phyloP scores from a whole-genome alignment of 306 rosid species.

The Astragalus glycyphyllos region DNA sequence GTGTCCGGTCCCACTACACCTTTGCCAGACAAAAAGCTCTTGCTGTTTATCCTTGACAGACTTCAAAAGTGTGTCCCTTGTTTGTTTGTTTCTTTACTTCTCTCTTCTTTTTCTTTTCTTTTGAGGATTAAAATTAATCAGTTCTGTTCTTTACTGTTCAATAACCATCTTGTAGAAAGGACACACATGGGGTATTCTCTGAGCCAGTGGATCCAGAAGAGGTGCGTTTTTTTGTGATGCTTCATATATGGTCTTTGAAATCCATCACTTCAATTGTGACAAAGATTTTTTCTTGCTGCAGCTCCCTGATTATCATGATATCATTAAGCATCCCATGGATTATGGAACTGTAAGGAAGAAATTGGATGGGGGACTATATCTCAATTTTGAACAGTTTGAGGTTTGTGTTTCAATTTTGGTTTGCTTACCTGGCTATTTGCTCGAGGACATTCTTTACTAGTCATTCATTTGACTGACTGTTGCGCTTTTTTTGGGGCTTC shows the following conservation, averaged over 20 bases:
- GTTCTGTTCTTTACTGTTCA: slow-evolving; percentile 44
- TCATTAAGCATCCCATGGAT: slow-evolving; percentile 85
- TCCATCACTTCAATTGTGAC: slow-evolving; percentile 37
- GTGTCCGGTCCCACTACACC: slow-evolving; percentile 96
- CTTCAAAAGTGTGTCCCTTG: slow-evolving; percentile 84
- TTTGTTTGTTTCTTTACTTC: slow-evolving; percentile 42
- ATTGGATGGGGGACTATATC: slow-evolving; percentile 69
- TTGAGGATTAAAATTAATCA: slow-evolving; percentile 41
- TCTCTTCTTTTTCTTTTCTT: slow-evolving; percentile 24
- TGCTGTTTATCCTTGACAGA: slow-evolving; percentile 97
- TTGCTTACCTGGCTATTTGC: background rate
- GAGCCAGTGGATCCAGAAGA: slow-evolving; percentile 96
- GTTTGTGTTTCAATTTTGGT: slow-evolving; percentile 51
- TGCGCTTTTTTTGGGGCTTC: background rate
- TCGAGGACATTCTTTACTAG: background rate
- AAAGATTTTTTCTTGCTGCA: slow-evolving; percentile 43
- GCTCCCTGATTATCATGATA: slow-evolving; percentile 95
- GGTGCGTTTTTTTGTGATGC: slow-evolving; percentile 52
- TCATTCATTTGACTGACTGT: slow-evolving; percentile 27
- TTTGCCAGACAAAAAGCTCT: slow-evolving; percentile 99
- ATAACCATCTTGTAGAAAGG: slow-evolving; percentile 72
- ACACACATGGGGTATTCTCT: slow-evolving; percentile 88
- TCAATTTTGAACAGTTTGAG: slow-evolving; percentile 80
- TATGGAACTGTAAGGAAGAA: slow-evolving; percentile 83
- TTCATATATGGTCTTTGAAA: background rate